Evolutionary conservation across 805 yeast species (phyloP), one percentile per base, ranked within the genome.

Genomic region (Nakazawaea holstii): DNA sequence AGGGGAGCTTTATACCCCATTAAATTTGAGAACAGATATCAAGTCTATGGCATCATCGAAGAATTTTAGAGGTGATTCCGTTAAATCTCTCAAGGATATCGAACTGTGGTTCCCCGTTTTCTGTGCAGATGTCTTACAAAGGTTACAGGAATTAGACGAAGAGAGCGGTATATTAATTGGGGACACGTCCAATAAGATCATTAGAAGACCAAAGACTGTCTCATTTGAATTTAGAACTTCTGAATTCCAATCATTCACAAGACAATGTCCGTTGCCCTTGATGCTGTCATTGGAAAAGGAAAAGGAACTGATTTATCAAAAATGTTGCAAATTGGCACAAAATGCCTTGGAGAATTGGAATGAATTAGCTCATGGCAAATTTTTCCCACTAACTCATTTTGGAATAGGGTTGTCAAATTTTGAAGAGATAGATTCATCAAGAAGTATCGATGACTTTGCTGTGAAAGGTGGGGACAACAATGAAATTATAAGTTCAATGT

Each of bases 1-100:
- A 29, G 98, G 98, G 0, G 64, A 70, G 8, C 71, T 72, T 49
- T 54, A 66, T 35, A 69, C 69, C n/a, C 82, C 80, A 20, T 66
- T 94, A 5, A 70, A 72, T 8, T 69, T 77, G 10, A 70, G 85
- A 41, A 76, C 81, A 0, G 79, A 80, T 26, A 72, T 87, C 8
- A 88, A 90, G 59, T 82, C 95, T 0, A 92, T 94, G 98, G 82
- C 82, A 65, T 84, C 97, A 0, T 82, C 82, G 42, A 94, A 94
- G 60, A 88, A 90, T 59, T 83, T 92, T 62, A 65, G 82, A 42
- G 75, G 78, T 0, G 69, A 70, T 9, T 68, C 80, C 0, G 80
- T 91, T 2, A 64, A 62, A 3, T 70, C 72, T 2, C 52, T 73
- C 6, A 68, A 67, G 2, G 96, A 87, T 54, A 77, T 87, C 20